Evolutionary conservation across 306 rosid genomes (phyloP).

Genomic region (Quercus engelmannii): DNA sequence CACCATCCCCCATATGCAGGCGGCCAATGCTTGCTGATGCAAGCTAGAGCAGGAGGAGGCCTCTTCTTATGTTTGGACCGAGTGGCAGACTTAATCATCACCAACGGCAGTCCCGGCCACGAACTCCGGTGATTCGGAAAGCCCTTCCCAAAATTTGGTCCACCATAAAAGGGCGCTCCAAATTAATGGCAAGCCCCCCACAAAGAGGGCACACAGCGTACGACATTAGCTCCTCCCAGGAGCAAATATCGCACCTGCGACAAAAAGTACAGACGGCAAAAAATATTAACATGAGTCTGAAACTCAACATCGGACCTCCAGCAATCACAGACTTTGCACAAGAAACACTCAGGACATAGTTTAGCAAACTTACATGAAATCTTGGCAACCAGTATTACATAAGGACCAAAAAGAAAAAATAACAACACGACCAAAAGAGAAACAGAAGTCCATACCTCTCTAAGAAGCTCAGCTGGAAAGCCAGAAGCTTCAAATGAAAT

Average conservation of each 20-base stretch:
- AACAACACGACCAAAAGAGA: neutral
- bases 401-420: slow-evolving; percentile 8
- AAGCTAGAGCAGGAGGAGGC: slow-evolving; percentile 98
- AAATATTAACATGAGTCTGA: slow-evolving; percentile 72
- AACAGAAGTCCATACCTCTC: slow-evolving; percentile 68
- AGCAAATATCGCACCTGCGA: slow-evolving; percentile 99
- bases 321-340: slow-evolving; percentile 66
- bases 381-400: slow-evolving; percentile 29
- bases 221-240: slow-evolving; percentile 99
- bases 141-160: slow-evolving; percentile 91
- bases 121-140: slow-evolving; percentile 93
- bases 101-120: slow-evolving; percentile 95
- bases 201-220: slow-evolving; percentile 98
- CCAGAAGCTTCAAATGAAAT: slow-evolving; percentile 70
- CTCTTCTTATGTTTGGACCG: slow-evolving; percentile 91
- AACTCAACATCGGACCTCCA: slow-evolving; percentile 71
- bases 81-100: slow-evolving; percentile 99
- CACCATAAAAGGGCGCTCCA: slow-evolving; percentile 96
- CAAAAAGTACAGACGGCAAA: slow-evolving; percentile 83
- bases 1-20: slow-evolving; percentile 85
- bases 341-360: slow-evolving; percentile 42
- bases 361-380: slow-evolving; percentile 35
- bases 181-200: slow-evolving; percentile 86
- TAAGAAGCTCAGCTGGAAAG: slow-evolving; percentile 88
- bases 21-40: slow-evolving; percentile 90